Evolutionary conservation across 306 rosid species (phyloP).

Genomic region (Lathyrus sativus): DNA sequence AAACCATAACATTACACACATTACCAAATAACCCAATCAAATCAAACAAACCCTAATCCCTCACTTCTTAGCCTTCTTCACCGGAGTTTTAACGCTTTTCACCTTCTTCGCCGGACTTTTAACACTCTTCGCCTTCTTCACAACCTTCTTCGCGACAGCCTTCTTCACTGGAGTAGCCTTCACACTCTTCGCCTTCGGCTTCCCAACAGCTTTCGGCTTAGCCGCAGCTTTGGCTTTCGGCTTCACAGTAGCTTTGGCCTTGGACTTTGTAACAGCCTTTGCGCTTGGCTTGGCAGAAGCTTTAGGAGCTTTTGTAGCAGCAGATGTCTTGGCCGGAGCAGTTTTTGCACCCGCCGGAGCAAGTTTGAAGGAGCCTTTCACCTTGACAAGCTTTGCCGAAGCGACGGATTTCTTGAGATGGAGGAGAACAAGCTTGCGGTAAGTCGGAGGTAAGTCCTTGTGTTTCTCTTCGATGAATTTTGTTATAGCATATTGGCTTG

Average conservation of each 20-base stretch:
- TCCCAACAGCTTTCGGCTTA: slow-evolving; percentile 35
- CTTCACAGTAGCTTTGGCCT: slow-evolving; percentile 22
- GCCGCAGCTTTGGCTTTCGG: slow-evolving; percentile 34
- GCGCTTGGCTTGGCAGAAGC: not conserved
- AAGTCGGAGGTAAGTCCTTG: slow-evolving; percentile 61
- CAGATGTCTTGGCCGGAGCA: slow-evolving; percentile 47
- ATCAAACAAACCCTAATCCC: not conserved
- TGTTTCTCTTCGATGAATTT: slow-evolving; percentile 79
- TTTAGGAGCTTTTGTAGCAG: slow-evolving; percentile 27
- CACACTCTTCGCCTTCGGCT: slow-evolving; percentile 29
- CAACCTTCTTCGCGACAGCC: slow-evolving; percentile 27
- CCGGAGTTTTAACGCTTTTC: slow-evolving; percentile 3
- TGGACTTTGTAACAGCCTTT: slow-evolving; percentile 15
- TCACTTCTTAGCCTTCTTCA: slow-evolving; percentile 63
- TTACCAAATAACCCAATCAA: not conserved
- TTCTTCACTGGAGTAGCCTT: slow-evolving; percentile 31
- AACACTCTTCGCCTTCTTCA: slow-evolving; percentile 52
- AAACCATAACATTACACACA: not conserved
- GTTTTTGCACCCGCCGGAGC: slow-evolving; percentile 14
- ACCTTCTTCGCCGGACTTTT: slow-evolving; percentile 59
- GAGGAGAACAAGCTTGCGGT: slow-evolving; percentile 66
- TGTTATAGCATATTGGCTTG: slow-evolving; percentile 87
- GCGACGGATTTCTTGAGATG: slow-evolving; percentile 76
- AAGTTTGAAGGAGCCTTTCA: slow-evolving; percentile 76
- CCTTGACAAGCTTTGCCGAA: slow-evolving; percentile 66